A percentile compares a stretch with the other conserved stretches of the same genome.
Evolutionary conservation across 805 yeast genomes (phyloP).

Genomic region (Metschnikowia dekortorum): DNA sequence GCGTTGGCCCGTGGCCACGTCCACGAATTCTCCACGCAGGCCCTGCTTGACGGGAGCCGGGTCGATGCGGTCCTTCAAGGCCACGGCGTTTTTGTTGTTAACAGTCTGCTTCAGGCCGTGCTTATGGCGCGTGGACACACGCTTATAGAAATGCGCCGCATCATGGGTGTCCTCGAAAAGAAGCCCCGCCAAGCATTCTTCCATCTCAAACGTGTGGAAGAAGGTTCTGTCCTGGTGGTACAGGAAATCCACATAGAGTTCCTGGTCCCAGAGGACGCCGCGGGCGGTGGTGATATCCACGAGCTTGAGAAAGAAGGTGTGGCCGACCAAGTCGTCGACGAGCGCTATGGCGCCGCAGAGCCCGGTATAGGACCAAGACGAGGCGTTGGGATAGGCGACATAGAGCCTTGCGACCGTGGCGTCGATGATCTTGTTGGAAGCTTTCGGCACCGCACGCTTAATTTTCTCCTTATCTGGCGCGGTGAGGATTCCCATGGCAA

Average conservation of each 20-base stretch:
- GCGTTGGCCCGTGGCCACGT: slow-evolving; percentile 50
- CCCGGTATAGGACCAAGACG: slow-evolving; percentile 84
- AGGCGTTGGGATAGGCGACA: slow-evolving; percentile 82
- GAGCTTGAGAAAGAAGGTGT: slow-evolving; percentile 83
- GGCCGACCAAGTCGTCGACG: slow-evolving; percentile 91
- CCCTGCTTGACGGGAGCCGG: slow-evolving; percentile 38
- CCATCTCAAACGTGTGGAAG: slow-evolving; percentile 92
- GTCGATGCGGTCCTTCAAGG: slow-evolving; percentile 49
- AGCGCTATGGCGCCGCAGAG: slow-evolving; percentile 80
- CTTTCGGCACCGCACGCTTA: slow-evolving; percentile 84
- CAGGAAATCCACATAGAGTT: slow-evolving; percentile 78
- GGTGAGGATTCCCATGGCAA: slow-evolving; percentile 36
- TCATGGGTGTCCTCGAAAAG: slow-evolving; percentile 86
- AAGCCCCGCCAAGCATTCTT: slow-evolving; percentile 82
- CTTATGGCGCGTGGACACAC: slow-evolving; percentile 69
- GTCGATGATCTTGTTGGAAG: slow-evolving; percentile 80
- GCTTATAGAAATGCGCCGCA: slow-evolving; percentile 79
- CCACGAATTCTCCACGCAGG: slow-evolving; percentile 59
- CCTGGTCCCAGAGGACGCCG: slow-evolving; percentile 98
- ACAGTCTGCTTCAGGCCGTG: slow-evolving; percentile 84
- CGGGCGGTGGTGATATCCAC: slow-evolving; percentile 78
- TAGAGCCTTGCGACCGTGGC: slow-evolving; percentile 88
- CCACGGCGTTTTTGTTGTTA: slow-evolving; percentile 83
- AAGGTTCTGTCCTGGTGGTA: slow-evolving; percentile 92
- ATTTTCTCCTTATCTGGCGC: slow-evolving; percentile 79